Evolutionary conservation across 441 rosid genomes (phyloP), one percentile per base, ranked within the genome.

Genomic region (Erodium chrysanthum): DNA sequence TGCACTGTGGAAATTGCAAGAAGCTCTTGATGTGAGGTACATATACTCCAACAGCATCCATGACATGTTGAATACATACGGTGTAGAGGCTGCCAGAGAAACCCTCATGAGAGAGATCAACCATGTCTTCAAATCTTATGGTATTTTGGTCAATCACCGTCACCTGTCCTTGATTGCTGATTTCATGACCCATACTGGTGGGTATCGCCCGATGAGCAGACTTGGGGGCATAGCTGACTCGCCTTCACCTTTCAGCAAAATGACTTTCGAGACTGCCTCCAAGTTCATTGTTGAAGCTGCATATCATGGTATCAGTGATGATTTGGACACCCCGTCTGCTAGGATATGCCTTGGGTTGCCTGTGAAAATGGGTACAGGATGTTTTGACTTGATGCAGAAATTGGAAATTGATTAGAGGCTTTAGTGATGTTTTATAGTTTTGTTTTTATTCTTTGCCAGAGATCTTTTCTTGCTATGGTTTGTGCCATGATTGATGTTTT

Each of bases 11-110:
- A 56, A 78, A 73, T 74, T 84, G 78, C 89, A 87, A 79, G 97
- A 88, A 68, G 64, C 66, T 64, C 86, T 95, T 62, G 99, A 95
- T 69, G 75, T 82, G 22, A 82, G 93, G 72, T 95, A 89, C 58
- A 54, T 95, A 40, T 95, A 92, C 77, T 84, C 92, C 79, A 95
- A 92, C 72, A 79, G 74, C 83, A 80, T 95, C 66, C 88, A 89
- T 44, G 88, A 84, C 4, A 86, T 95, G 85, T 86, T 90, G 31
- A 82, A 77, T 40, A 84, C 88, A 3, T 92, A 81, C 20, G 99
- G 98, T 21, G 93, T 95, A 6, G 99, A 92, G 81, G 96, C 97
- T 8, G 98, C 99, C 0, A 77, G 99, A 79, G 96, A 86, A 73
- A 88, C 96, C 54, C 85, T 92, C 67, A 92, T 90, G 63, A 78